Conservation (phyloP, 108 stramenopile genomes). For the Stephanodiscus triporus region DNA sequence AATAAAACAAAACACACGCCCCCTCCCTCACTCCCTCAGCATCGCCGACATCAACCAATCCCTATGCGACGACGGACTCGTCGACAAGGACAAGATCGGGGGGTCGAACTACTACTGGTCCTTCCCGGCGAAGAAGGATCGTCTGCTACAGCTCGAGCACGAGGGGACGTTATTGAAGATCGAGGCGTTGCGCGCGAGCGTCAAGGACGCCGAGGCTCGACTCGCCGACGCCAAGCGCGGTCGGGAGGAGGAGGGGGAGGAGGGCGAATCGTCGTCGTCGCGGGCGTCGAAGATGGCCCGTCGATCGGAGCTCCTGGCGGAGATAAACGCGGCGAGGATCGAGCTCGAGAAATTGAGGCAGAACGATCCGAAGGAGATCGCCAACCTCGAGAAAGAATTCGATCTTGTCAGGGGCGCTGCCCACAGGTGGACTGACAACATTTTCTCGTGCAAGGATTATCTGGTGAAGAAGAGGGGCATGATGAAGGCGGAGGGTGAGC, state of each 20-base stretch:
- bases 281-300: slow-evolving; percentile 75
- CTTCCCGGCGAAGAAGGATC: slow-evolving; percentile 89
- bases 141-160: slow-evolving; percentile 65
- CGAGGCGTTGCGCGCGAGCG: slow-evolving; percentile 44
- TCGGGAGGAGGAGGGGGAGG: slow-evolving; percentile 54
- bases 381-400: slow-evolving; percentile 78
- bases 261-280: background rate
- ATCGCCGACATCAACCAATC: slow-evolving; percentile 75
- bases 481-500: slow-evolving; percentile 69
- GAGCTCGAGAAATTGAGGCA: slow-evolving; percentile 78
- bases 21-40: slow-evolving; percentile 20
- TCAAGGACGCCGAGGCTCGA: slow-evolving; percentile 63
- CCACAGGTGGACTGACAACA: slow-evolving; percentile 94
- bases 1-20: background rate
- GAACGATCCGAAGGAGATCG: slow-evolving; percentile 90
- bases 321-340: slow-evolving; percentile 27
- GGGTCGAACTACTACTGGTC: slow-evolving; percentile 92
- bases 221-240: slow-evolving; percentile 88
- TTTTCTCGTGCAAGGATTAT: slow-evolving; percentile 80
- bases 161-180: slow-evolving; percentile 56
- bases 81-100: slow-evolving; percentile 93
- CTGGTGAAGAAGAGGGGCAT: slow-evolving; percentile 92
- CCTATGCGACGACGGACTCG: slow-evolving; percentile 85
- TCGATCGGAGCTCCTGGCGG: slow-evolving; percentile 51
- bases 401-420: slow-evolving; percentile 74